phyloP scores from a whole-genome alignment of 2,329 filamentous ascomycete species.

The Botryotinia narcissicola region DNA sequence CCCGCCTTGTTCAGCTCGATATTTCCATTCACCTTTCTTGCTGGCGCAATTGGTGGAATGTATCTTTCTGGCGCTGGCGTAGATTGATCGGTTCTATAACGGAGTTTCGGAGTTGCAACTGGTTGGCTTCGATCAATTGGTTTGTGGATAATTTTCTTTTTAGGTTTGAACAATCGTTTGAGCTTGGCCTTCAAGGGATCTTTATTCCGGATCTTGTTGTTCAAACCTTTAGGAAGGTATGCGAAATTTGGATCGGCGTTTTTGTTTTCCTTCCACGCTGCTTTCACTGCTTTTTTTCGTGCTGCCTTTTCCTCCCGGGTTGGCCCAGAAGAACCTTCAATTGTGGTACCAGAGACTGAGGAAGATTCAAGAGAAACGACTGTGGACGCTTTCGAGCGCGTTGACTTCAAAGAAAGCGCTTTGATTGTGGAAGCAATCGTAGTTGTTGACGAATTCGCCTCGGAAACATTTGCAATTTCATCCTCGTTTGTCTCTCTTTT shows the following conservation, averaged over 20 bases:
- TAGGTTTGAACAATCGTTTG: not conserved
- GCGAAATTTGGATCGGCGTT: not conserved
- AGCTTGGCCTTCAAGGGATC: slow-evolving; percentile 5
- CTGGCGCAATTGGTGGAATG: not conserved
- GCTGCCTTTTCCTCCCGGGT: not conserved
- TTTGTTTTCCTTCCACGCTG: not conserved
- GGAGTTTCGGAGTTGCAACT: not conserved
- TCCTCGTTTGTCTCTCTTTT: not conserved
- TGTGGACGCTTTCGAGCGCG: not conserved
- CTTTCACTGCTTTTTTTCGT: not conserved
- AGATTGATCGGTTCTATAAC: not conserved
- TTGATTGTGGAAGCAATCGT: not conserved
- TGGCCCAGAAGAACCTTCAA: not conserved
- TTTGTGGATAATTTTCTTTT: not conserved
- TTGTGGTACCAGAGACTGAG: not conserved
- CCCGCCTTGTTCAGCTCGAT: not conserved
- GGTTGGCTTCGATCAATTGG: not conserved
- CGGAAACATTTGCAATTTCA: not conserved
- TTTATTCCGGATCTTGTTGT: slow-evolving; percentile 6
- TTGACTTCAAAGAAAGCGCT: not conserved
- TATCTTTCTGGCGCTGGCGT: not conserved
- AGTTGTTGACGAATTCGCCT: not conserved
- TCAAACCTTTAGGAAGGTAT: slow-evolving; percentile 2
- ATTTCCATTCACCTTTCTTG: not conserved
- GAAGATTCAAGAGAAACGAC: not conserved